Conservation (phyloP, 192 early-diverging fungal species). For the Coemansia sp. region DNA sequence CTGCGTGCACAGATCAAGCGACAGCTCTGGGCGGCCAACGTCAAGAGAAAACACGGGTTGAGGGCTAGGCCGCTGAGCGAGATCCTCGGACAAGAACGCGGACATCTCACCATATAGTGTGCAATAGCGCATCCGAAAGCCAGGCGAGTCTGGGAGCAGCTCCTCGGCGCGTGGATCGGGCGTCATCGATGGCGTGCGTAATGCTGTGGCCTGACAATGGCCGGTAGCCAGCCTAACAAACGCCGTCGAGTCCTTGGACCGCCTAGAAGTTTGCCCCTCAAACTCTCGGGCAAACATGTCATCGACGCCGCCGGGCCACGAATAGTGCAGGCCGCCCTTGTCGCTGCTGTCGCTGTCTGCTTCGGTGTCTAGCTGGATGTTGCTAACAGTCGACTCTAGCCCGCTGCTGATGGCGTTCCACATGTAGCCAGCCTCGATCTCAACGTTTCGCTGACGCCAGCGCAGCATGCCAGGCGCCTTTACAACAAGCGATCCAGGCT, state of each 20-base stretch:
- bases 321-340: background rate
- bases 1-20: slow-evolving; percentile 38
- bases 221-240: slow-evolving; percentile 31
- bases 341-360: background rate
- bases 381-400: slow-evolving; percentile 13
- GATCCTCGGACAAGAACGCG: slow-evolving; percentile 47
- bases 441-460: slow-evolving; percentile 43
- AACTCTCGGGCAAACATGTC: slow-evolving; percentile 20
- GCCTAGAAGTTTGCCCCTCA: slow-evolving; percentile 12
- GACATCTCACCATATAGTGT: slow-evolving; percentile 50
- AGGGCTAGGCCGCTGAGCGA: slow-evolving; percentile 36
- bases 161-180: slow-evolving; percentile 46
- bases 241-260: slow-evolving; percentile 44
- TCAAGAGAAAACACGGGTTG: slow-evolving; percentile 40
- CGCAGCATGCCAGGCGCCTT: slow-evolving; percentile 39
- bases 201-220: slow-evolving; percentile 29
- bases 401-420: slow-evolving; percentile 43
- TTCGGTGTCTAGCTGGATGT: slow-evolving; percentile 2
- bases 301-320: slow-evolving; percentile 14
- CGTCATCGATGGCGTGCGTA: slow-evolving; percentile 45
- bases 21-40: slow-evolving; percentile 32
- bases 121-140: slow-evolving; percentile 31
- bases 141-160: slow-evolving; percentile 19
- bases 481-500: slow-evolving; percentile 15
- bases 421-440: slow-evolving; percentile 36